Percentiles rank a stretch among this genome's conserved stretches.
Evolutionary conservation across 2,329 filamentous ascomycete species (phyloP).

Genomic region (Aspergillus candidus): DNA sequence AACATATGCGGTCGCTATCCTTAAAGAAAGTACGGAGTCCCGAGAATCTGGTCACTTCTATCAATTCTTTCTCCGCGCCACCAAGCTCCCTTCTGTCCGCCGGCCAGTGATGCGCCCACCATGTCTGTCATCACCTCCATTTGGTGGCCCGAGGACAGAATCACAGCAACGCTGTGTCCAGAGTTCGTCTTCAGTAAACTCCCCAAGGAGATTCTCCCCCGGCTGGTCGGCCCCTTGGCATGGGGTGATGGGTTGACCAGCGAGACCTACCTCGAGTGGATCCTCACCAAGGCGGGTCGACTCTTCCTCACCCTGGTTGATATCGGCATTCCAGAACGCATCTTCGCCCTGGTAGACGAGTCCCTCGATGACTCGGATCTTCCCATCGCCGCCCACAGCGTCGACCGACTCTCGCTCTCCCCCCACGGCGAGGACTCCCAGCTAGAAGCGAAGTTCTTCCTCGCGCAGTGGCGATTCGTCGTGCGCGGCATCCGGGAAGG

Average conservation of each 20-base stretch:
- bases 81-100: neutral
- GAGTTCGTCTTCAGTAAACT: conserved; percentile 36
- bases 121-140: conserved; percentile 30
- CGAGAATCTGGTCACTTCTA: conserved; percentile 6
- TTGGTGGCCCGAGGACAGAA: conserved; percentile 44
- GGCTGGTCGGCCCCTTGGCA: conserved; percentile 32
- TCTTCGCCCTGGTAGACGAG: conserved; percentile 56
- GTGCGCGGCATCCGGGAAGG: conserved; percentile 52
- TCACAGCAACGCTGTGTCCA: conserved; percentile 37
- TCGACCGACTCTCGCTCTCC: conserved; percentile 50
- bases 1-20: too few relatives aligned
- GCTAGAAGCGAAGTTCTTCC: conserved; percentile 53
- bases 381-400: conserved; percentile 50
- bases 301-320: conserved; percentile 55
- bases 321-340: conserved; percentile 57
- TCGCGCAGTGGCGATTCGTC: conserved; percentile 54
- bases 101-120: conserved; percentile 10
- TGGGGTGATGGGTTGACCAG: conserved; percentile 44
- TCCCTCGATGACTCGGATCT: conserved; percentile 58
- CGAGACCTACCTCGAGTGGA: conserved; percentile 57
- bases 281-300: conserved; percentile 51
- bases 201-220: conserved; percentile 30
- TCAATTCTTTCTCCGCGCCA: conserved; percentile 1
- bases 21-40: neutral
- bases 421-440: conserved; percentile 39